Percentiles rank a stretch among this genome's conserved stretches.
These are phyloP conservation scores for Cotoneaster glaucophyllus DNA, from an alignment of 306 rosid genomes.

Conservation along the genomic window DNA sequence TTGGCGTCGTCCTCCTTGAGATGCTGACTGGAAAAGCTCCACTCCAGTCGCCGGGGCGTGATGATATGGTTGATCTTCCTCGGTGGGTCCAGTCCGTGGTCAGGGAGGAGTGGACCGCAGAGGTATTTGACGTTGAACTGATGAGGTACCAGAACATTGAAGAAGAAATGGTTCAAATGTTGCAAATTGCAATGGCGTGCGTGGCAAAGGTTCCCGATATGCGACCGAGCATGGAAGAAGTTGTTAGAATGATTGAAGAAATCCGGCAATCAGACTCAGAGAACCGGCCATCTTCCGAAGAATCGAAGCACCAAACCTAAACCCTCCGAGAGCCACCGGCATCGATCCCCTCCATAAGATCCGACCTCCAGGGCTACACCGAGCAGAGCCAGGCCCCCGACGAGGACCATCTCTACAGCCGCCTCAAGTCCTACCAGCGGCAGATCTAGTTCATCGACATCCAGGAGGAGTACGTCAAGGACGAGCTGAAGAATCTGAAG, in stretches of 20 bases:
- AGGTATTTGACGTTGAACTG: constrained; percentile 88
- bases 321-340: constrained; percentile 42
- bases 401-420: constrained; percentile 85
- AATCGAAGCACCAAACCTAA: neutral
- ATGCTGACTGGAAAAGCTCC: constrained; percentile 96
- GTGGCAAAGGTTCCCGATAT: constrained; percentile 80
- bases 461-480: constrained; percentile 89
- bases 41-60: constrained; percentile 76
- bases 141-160: constrained; percentile 89
- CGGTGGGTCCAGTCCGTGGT: constrained; percentile 98
- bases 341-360: constrained; percentile 40
- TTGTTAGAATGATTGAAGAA: constrained; percentile 87
- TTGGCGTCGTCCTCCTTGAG: constrained; percentile 83
- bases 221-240: constrained; percentile 85
- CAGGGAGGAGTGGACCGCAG: constrained; percentile 98
- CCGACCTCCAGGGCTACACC: constrained; percentile 34
- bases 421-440: constrained; percentile 63
- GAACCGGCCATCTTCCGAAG: constrained; percentile 93
- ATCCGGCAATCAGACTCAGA: constrained; percentile 96
- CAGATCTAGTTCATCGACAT: constrained; percentile 89
- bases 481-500: constrained; percentile 90
- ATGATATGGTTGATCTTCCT: constrained; percentile 94
- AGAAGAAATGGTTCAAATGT: constrained; percentile 97
- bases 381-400: constrained; percentile 36
- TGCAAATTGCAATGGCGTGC: constrained; percentile 93